Evolutionary conservation across 176 grass and related monocot genomes (phyloP), one percentile per base, ranked within the genome.

Genomic region (Aegilops sharonensis): DNA sequence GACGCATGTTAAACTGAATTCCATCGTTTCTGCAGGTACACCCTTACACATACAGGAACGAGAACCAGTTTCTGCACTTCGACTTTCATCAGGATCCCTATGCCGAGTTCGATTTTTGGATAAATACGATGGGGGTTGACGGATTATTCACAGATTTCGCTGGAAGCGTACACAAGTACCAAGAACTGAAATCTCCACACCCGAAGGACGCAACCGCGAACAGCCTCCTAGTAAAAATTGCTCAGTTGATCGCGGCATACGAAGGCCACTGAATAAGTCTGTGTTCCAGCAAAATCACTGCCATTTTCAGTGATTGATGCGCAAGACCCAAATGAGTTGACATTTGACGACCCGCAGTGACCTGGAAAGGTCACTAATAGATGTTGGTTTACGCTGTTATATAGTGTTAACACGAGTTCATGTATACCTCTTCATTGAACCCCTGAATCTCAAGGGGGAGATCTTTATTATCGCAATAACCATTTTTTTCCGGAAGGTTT

Each of bases 111-210:
- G 79, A 87, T 69, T 99, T 94, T 82, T 99, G 94, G 97, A 85
- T 99, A 89, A 90, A 89, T 29, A 90, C 27, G 10, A 86, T 93
- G 39, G 87, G 97, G n/a, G 82, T 99, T 60, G 94, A 99, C 84
- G 94, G 97, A 7, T 71, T 99, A 64, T 99, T 99, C 83, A 99
- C 97, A 13, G 97, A 99, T 89, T 99, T 99, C 68, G 89, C 92
- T 24, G 94, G 94, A 48, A 91, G 85, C 39, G 85, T 99, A 39
- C 92, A 92, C 75, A 42, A 62, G 66, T 96, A 94, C 78, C 94
- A 96, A 52, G 87, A 94, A 85, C 84, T 95, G 90, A 45, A 68
- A 78, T 66, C 65, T 62, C 85, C 95, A 10, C 78, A 91, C 74
- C 74, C 64, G 2, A 84, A 88, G 64, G 83, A 68, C 54, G 85